Evolutionary conservation across 306 rosid genomes (phyloP).

Genomic region (Geum urbanum): DNA sequence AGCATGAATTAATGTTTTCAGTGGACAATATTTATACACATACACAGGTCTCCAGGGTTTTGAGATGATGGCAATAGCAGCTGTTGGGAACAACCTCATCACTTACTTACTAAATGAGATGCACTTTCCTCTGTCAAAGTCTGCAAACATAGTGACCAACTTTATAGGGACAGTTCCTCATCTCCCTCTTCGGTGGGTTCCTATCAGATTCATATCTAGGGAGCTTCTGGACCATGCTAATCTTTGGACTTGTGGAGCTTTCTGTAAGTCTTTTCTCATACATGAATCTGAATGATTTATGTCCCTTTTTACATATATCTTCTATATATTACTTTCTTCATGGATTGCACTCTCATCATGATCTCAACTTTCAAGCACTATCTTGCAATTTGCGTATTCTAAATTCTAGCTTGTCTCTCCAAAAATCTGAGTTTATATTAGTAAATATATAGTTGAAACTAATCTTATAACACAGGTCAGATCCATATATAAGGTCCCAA

Average conservation of each 20-base stretch:
- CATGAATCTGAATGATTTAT: background rate
- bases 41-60: conserved; percentile 58
- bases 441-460: background rate
- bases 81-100: conserved; percentile 59
- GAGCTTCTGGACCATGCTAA: conserved; percentile 54
- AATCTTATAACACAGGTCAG: background rate
- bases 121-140: conserved; percentile 58
- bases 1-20: background rate
- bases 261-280: conserved; percentile 31
- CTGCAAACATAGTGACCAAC: conserved; percentile 60
- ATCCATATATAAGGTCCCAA: background rate
- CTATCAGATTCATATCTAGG: conserved; percentile 63
- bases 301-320: background rate
- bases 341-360: conserved; percentile 9
- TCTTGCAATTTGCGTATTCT: conserved; percentile 18
- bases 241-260: conserved; percentile 59
- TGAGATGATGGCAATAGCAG: conserved; percentile 72
- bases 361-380: conserved; percentile 4
- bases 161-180: conserved; percentile 57
- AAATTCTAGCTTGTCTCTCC: conserved; percentile 18
- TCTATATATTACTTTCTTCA: background rate
- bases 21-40: conserved; percentile 1
- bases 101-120: conserved; percentile 54
- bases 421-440: conserved; percentile 12
- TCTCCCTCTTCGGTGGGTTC: conserved; percentile 63